These are phyloP conservation scores for Otatea glauca DNA, from an alignment of 176 grass and related monocot genomes.

Conservation along the genomic window DNA sequence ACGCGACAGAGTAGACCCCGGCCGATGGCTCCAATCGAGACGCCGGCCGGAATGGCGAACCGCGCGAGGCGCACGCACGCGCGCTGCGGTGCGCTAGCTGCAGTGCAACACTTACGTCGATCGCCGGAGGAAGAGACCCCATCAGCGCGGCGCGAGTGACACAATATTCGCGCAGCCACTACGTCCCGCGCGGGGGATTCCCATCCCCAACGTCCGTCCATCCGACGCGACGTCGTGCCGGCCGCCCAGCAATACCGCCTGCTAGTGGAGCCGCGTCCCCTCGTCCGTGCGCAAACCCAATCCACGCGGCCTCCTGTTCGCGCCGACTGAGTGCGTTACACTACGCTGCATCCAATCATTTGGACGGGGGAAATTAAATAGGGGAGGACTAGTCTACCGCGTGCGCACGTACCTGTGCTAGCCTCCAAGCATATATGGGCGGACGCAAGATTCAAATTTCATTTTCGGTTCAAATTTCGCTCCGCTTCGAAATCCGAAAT, in stretches of 20 bases:
- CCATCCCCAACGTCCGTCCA: constrained; percentile 7
- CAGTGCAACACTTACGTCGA: neutral
- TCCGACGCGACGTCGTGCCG: constrained; percentile 34
- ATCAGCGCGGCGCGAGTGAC: constrained; percentile 1
- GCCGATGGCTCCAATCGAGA: neutral
- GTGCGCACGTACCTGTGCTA: too few species aligned
- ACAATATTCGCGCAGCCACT: constrained; percentile 50
- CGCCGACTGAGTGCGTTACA: neutral
- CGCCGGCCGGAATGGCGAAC: constrained; percentile 16
- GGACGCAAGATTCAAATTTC: too few species aligned
- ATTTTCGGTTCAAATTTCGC: too few species aligned
- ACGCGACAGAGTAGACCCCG: constrained; percentile 8
- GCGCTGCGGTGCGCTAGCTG: neutral
- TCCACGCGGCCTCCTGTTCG: neutral
- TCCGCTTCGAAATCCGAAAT: too few species aligned
- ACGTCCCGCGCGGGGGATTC: neutral
- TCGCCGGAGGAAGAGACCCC: neutral
- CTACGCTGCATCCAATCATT: neutral
- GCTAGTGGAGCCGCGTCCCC: constrained; percentile 12
- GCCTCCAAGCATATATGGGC: neutral
- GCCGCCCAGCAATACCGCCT: neutral
- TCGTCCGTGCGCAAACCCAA: neutral
- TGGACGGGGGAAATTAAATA: neutral
- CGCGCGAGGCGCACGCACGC: neutral
- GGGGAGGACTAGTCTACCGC: neutral